Base-by-base conservation (phyloP, 352 stramenopile species). In the Phytopythium vexans region DNA sequence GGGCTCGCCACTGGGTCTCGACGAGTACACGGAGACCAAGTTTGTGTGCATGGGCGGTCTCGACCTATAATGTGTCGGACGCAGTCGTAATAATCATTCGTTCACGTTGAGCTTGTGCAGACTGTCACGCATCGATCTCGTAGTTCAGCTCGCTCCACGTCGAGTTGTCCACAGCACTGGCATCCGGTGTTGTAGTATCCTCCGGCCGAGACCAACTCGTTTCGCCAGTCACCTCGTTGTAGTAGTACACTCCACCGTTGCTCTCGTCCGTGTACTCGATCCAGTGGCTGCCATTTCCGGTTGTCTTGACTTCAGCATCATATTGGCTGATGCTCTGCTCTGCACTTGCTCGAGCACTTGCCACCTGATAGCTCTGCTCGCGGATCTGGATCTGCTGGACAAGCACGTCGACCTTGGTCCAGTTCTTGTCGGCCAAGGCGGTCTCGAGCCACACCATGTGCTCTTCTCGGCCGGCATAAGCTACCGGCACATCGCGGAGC, bases 1-100 rank as follows among this genome's bases (percentile, higher is more conserved):
- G 53, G 96, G 89, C 60, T 92, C 85, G 14, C 76, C 78, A 34
- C 58, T 93, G 33, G 96, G 96, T 0, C 56, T 98, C 7, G 86
- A 96, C 27, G 96, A 99, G 72, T 99, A 99, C 72, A 66, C 97
- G 40, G 95, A 99, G 70, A 98, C 90, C 16, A 99, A 99, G 71
- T 98, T 98, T 70, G 77, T 99, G 39, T 81, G 66, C 60, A 71
- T 97, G 52, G 83, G 83, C 32, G 82, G 83, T 10, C 64, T 93
- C 47, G 60, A 85, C 45, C 46, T 52, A 15, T 52, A 15, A 52
- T 27, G 21, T 27, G 21, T 27, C 21, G 21, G 21, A 27, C 21
- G 21, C 21, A 27, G 21, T 27, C 21, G 21, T 27, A 27, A 27
- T 27, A 27, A 27, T 27, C 21, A 44, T 44, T 14, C 31, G 40